Evolutionary conservation across 1,284 basidiomycete genomes (phyloP), one percentile per base, ranked within the genome.

Genomic region (Melampsora americana): DNA sequence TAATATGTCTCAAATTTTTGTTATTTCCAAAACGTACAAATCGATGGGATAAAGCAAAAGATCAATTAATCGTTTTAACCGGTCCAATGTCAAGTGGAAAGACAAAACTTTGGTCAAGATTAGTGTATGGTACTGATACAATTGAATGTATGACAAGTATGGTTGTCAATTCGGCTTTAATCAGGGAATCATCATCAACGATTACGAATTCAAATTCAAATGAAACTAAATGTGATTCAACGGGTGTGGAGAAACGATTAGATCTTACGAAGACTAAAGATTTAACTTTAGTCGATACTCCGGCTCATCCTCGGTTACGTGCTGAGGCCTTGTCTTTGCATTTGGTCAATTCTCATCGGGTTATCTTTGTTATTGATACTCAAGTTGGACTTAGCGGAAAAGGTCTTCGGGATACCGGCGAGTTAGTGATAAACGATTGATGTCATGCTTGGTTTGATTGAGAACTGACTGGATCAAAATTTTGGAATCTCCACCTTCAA

Each of bases 311-410:
- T 39, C 66, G 66, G 11, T 66, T 75, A 30, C 66, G 66, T 59
- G 61, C 65, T 62, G 65, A 59, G 18, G 66, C 73, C 0, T 68
- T 75, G 53, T 66, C 66, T 35, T 66, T 50, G 12, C 59, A 75
- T 48, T 32, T 75, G 1, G 26, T 59, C 2, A 30, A 50, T 39
- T 48, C 66, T 11, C 48, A 46, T 60, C 59, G 65, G 6, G 32
- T 75, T 32, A 68, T 75, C 42, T 75, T 75, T 53, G 73, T 75
- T 20, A 64, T 75, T 44, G 73, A 75, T 69, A 60, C 23, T 60
- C 73, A 75, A 59, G 39, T 75, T 39, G 66, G 73, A 62, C 73
- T 75, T 18, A 62, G 56, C 9, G 73, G 73, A 28, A 75, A 75
- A 46, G 73, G 73, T 23, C 48, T 75, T 16, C 42, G 73, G 53